Evolutionary conservation across 2,329 filamentous ascomycete species (phyloP), one percentile per base, ranked within the genome.

Genomic region (Lizonia empirigonia): DNA sequence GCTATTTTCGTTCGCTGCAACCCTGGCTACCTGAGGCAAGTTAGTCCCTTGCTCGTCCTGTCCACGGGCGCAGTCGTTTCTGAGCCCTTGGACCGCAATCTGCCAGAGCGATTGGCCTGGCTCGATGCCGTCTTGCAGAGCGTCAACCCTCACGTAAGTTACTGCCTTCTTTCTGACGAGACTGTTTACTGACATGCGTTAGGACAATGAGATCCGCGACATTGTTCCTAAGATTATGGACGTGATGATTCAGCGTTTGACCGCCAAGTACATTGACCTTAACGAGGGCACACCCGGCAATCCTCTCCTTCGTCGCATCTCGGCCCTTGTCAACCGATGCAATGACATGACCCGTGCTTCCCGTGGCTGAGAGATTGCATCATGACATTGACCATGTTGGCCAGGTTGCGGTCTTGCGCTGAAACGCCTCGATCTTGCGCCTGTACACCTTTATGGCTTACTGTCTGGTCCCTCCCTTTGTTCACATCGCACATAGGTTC

Each of bases 11-110:
- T 83, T 18, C 79, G 77, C 46, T 76, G 81, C 60, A 80, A 82
- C 53, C 83, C 84, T 1, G 69, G 73, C 7, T 87, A 84, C 67
- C 73, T 87, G 19, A 73, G 73, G 15, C 74, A 76, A 30, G 77
- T 86, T 15, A 79, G 82, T 23, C 79, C 82, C 2, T 77, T 87
- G 32, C 78, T 86, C 27, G 76, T 79, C 19, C 77, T 87, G 33
- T 85, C 83, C 2, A 82, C 85, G 20, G 82, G 81, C 44, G 83
- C 83, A 18, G 83, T 84, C n/a, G 80, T 86, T 20, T 85, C 82
- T 2, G 78, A 80, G 3, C 77, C 78, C 35, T 72, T 86, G 49
- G 74, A 80, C 23, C 80, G 78, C 8, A 80, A 83, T 54, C 67
- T 82, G 20, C 63, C 72, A 26, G 76, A 82, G 65, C 82, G 85